These are phyloP conservation scores for Daldinia loculata DNA, from an alignment of 495 filamentous ascomycete species.

Conservation along the genomic window DNA sequence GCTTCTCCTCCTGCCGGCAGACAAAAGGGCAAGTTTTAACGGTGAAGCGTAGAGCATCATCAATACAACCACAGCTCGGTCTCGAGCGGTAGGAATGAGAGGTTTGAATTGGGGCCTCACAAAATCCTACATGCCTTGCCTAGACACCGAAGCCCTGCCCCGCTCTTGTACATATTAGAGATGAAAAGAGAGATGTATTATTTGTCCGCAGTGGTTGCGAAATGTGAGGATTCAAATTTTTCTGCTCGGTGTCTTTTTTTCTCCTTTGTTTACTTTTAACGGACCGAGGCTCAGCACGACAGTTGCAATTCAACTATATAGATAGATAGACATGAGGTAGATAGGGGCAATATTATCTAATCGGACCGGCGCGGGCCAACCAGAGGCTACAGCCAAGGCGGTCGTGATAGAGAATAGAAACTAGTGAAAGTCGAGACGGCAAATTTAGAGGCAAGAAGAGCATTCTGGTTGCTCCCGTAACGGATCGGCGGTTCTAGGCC, in stretches of 20 bases:
- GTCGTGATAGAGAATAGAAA: slow-evolving; percentile 8
- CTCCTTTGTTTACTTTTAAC: slow-evolving; percentile 4
- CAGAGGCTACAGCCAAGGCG: slow-evolving; percentile 10
- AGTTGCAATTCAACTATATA: slow-evolving; percentile 13
- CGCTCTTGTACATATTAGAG: slow-evolving; percentile 18
- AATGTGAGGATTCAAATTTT: neutral
- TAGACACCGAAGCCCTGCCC: slow-evolving; percentile 24
- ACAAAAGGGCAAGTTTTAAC: slow-evolving; percentile 26
- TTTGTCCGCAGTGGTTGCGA: slow-evolving; percentile 6
- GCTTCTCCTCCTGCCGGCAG: slow-evolving; percentile 6
- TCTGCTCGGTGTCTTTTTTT: slow-evolving; percentile 4
- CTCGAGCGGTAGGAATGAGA: slow-evolving; percentile 15
- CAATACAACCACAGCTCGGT: slow-evolving; percentile 12
- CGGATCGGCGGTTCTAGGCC: slow-evolving; percentile 29
- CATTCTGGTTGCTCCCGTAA: slow-evolving; percentile 1
- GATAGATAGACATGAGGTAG: slow-evolving; percentile 7
- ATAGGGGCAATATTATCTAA: slow-evolving; percentile 29
- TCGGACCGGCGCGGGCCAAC: slow-evolving; percentile 34
- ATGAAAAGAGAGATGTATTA: slow-evolving; percentile 8
- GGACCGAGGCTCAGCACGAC: slow-evolving; percentile 1
- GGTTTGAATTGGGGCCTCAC: slow-evolving; percentile 28
- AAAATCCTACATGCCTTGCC: slow-evolving; percentile 29
- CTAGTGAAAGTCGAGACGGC: slow-evolving; percentile 9
- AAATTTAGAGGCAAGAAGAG: slow-evolving; percentile 2
- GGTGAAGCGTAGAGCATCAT: slow-evolving; percentile 12